Base-by-base conservation (phyloP, 169 alveolate species). In the Haemoproteus tartakovskyi region DNA sequence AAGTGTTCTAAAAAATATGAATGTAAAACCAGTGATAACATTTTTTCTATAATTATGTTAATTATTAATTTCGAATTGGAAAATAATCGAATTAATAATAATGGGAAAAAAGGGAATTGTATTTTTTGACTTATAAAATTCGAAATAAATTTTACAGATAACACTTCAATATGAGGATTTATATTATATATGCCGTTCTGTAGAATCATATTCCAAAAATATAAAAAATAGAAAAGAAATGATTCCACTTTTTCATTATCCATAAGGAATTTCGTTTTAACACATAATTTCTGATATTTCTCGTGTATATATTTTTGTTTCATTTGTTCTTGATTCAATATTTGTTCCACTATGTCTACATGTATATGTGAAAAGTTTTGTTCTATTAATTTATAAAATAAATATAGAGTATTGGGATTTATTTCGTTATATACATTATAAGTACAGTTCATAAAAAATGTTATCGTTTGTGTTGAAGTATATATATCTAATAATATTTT, bases 131-230 rank as follows among this genome's bases (percentile, higher is more conserved):
- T 51, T 43, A 74, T 74, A 74, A 57, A 74, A 74, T 57, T 54
- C 37, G 57, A 26, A 14, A 51, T 4, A 27, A 74, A 57, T 60
- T 74, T 74, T 40, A 56, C 3, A 26, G 84, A 74, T 54, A 57
- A 57, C 3, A 74, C 57, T 74, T 74, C 78, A 40, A 74, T 41
- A 74, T 56, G 57, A 21, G 84, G 78, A 48, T 74, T 57, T 27
- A 27, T 57, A 74, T 74, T 56, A 37, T 36, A 56, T 16, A 74
- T 22, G 19, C 78, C 84, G 30, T 74, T 27, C 24, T 30, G 43
- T n/a, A 74, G 33, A 26, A 74, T 41, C 22, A 74, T 46, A 24
- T 43, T 74, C 84, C 84, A 74, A 18, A 74, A 74, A 48, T 74
- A 57, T 38, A 74, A 40, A 46, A 56, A 74, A 48, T 74, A 74